Percentiles rank a stretch among this genome's conserved stretches.
Conservation (phyloP, 768 basidiomycete species). For the Phylloporus arenicola region DNA sequence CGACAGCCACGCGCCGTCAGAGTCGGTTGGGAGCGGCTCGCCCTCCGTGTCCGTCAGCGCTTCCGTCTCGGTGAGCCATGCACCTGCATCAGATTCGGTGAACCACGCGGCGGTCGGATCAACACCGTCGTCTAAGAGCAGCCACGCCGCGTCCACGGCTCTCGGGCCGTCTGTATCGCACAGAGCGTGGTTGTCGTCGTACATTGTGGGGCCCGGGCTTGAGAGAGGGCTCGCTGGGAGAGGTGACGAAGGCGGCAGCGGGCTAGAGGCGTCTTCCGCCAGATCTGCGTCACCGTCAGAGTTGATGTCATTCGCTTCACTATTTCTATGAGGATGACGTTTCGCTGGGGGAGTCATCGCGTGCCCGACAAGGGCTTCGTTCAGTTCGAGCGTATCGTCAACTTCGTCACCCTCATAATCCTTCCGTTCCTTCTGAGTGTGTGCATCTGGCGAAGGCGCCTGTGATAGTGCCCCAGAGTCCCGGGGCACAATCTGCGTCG, state of each 20-base stretch:
- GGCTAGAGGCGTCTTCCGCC: slow-evolving; percentile 37
- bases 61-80: slow-evolving; percentile 27
- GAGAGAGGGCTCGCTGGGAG: slow-evolving; percentile 48
- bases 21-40: slow-evolving; percentile 44
- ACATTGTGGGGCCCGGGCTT: slow-evolving; percentile 14
- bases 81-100: slow-evolving; percentile 13
- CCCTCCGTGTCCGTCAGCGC: slow-evolving; percentile 25
- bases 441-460: background rate
- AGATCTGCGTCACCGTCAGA: slow-evolving; percentile 8
- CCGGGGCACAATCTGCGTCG: background rate
- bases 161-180: slow-evolving; percentile 2
- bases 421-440: slow-evolving; percentile 9
- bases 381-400: slow-evolving; percentile 31
- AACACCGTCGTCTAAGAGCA: slow-evolving; percentile 11
- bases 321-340: background rate
- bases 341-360: slow-evolving; percentile 34
- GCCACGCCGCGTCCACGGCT: background rate
- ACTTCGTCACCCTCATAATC: slow-evolving; percentile 24
- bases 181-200: slow-evolving; percentile 1
- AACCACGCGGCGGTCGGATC: slow-evolving; percentile 7
- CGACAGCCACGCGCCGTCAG: slow-evolving; percentile 29
- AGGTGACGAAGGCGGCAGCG: slow-evolving; percentile 60
- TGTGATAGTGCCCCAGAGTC: background rate
- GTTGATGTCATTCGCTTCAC: slow-evolving; percentile 18
- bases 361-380: slow-evolving; percentile 40